Percentiles rank a stretch among this genome's conserved stretches.
phyloP scores from a whole-genome alignment of 768 basidiomycete genomes.

The Atractiella rhizophila region DNA sequence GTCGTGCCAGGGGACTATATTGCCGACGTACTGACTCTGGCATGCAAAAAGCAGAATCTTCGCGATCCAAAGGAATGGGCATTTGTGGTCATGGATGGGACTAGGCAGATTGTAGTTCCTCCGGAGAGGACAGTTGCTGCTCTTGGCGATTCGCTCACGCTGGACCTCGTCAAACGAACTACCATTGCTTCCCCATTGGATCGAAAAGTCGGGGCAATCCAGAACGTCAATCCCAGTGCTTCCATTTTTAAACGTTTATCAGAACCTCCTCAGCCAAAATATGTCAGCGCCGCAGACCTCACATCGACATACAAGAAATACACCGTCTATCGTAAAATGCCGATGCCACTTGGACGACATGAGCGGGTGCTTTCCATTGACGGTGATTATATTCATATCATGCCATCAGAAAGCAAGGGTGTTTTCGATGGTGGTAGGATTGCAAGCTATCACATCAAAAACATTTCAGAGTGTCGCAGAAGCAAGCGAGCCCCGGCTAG shows the following conservation, averaged over 20 bases:
- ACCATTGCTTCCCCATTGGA: slow-evolving; percentile 46
- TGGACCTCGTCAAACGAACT: slow-evolving; percentile 52
- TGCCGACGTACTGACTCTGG: slow-evolving; percentile 74
- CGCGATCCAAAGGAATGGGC: slow-evolving; percentile 51
- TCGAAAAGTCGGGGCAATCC: slow-evolving; percentile 27
- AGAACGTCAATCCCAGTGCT: slow-evolving; percentile 73
- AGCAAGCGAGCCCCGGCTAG: slow-evolving; percentile 46
- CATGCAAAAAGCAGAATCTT: slow-evolving; percentile 26
- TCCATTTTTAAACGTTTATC: slow-evolving; percentile 80
- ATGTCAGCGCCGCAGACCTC: slow-evolving; percentile 44
- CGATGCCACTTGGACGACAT: slow-evolving; percentile 72
- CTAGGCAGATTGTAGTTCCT: slow-evolving; percentile 52
- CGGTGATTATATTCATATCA: slow-evolving; percentile 37
- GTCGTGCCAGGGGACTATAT: slow-evolving; percentile 69
- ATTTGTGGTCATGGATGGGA: slow-evolving; percentile 35
- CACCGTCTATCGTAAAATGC: slow-evolving; percentile 75
- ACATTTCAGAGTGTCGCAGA: slow-evolving; percentile 58
- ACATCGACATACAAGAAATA: slow-evolving; percentile 75
- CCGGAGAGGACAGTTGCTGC: slow-evolving; percentile 91
- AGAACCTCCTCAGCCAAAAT: slow-evolving; percentile 35
- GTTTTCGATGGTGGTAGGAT: slow-evolving; percentile 53
- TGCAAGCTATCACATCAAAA: slow-evolving; percentile 71
- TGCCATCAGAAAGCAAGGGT: slow-evolving; percentile 30
- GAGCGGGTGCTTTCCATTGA: slow-evolving; percentile 82
- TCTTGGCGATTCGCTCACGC: slow-evolving; percentile 59